Percentiles rank a stretch among this genome's conserved stretches.
Conservation (phyloP, 345 rosid genomes). For the Salix dunnii region DNA sequence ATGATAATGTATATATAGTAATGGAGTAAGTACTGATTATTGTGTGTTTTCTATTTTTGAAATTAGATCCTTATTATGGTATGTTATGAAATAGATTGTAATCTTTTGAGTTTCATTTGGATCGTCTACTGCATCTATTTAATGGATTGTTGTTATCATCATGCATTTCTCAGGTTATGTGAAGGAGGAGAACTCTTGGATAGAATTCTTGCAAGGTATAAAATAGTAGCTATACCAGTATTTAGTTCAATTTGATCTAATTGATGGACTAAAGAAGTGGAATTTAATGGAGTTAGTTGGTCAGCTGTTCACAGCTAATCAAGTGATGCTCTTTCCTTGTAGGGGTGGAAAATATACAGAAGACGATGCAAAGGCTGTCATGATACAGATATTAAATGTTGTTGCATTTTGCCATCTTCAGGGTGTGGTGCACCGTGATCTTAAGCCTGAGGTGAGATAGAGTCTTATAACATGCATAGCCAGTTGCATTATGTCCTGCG, state of each 20-base stretch:
- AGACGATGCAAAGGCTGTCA: conserved; percentile 78
- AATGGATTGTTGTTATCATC: not conserved
- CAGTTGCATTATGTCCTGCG: not conserved
- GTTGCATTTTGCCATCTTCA: conserved; percentile 93
- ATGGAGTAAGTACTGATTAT: conserved; percentile 73
- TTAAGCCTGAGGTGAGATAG: conserved; percentile 84
- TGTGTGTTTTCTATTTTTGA: not conserved
- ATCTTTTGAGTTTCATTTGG: not conserved
- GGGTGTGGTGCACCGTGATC: conserved; percentile 96
- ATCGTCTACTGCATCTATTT: not conserved
- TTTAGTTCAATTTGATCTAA: not conserved
- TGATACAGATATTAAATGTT: conserved; percentile 75
- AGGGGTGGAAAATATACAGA: conserved; percentile 94
- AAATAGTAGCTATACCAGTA: not conserved
- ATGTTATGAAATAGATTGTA: not conserved
- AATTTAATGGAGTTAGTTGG: not conserved
- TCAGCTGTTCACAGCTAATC: not conserved
- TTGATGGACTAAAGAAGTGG: not conserved
- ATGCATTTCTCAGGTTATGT: conserved; percentile 60
- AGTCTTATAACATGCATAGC: not conserved
- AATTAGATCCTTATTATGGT: not conserved
- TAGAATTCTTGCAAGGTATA: conserved; percentile 95
- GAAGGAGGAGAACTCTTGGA: conserved; percentile 98
- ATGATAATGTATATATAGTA: conserved; percentile 74
- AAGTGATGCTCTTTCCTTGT: conserved; percentile 6